Base-by-base conservation (phyloP, 192 early-diverging fungal species). In the Gorgonomyces haynaldii region DNA sequence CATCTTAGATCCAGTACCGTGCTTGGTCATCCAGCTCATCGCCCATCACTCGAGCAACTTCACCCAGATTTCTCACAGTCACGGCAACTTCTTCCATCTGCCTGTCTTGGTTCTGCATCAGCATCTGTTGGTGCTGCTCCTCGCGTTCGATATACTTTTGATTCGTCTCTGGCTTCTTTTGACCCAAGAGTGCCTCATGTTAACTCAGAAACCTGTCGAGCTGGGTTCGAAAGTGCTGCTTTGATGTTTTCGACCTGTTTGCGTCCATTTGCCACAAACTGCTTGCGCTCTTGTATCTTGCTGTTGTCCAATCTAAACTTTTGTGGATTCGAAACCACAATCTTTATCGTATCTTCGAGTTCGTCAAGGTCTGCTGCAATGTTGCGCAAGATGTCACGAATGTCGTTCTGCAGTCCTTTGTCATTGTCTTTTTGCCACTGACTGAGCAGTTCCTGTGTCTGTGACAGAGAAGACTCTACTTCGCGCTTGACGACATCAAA, bases 21-120 rank as follows among this genome's bases (percentile, higher is more conserved):
- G 69, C 62, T 45, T 77, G 74, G 48, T 77, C 74, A 22, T 77
- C 74, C 29, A 77, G 37, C 58, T 77, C 74, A 16, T 57, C 36
- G 27, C 69, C 69, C 67, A 77, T 77, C 16, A 70, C 67, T 12
- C 42, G 20, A 3, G 67, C 74, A 37, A 77, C 60, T 44, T 77
- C 67, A 24, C 57, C 57, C 42, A 77, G 38, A 24, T 55, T 66
- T 10, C 43, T 36, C 5, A 77, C 62, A 1, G 74, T 77, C 7
- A 38, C 40, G 20, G 44, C 17, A 1, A 77, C 70, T 6, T 53
- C 61, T 17, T 75, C 74, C 19, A 77, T 53, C 58, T 77, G 67
- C 26, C 55, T 31, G 45, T 77, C 74, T 54, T 77, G 74, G 19
- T 61, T 37, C 27, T 48, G 48, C 58, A 77, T 66, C 7, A 77